phyloP scores from a whole-genome alignment of 805 yeast genomes.

The Metschnikowia corniflorae region DNA sequence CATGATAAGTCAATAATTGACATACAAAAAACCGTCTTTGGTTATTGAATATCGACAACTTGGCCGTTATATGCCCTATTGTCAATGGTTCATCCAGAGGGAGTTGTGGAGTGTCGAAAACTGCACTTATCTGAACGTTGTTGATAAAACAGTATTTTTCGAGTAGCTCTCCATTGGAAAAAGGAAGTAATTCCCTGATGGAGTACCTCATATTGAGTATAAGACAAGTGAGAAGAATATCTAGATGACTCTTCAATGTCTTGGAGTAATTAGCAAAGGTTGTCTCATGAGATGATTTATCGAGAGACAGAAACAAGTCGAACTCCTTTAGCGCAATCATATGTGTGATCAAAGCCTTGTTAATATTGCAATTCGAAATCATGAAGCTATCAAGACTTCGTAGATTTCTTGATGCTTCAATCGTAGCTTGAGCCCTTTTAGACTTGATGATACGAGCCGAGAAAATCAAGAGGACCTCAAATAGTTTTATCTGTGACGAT shows the following conservation, averaged over 20 bases:
- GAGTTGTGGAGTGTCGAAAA: conserved; percentile 12
- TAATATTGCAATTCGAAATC: conserved; percentile 32
- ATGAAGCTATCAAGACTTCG: conserved; percentile 28
- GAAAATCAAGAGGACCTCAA: conserved; percentile 28
- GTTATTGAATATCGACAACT: conserved; percentile 31
- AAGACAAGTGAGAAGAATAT: conserved; percentile 27
- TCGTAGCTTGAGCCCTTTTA: conserved; percentile 21
- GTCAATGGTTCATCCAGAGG: conserved; percentile 5
- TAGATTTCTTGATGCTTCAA: conserved; percentile 24
- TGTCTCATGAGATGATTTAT: conserved; percentile 3
- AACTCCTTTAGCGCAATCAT: conserved; percentile 31
- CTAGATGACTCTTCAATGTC: conserved; percentile 18
- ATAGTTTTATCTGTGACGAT: conserved; percentile 21
- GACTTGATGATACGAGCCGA: conserved; percentile 28
- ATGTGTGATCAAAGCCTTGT: conserved; percentile 33
- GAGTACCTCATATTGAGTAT: conserved; percentile 28
- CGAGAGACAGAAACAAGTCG: conserved; percentile 23
- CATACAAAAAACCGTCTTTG: conserved; percentile 36
- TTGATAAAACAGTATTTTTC: conserved; percentile 41
- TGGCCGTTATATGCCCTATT: conserved; percentile 17
- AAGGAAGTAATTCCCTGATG: conserved; percentile 28
- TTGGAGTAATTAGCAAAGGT: conserved; percentile 1
- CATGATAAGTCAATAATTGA: conserved; percentile 36
- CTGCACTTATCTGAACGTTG: conserved; percentile 25
- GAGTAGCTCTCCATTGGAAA: conserved; percentile 34